Base-by-base conservation (phyloP, 2,329 filamentous ascomycete genomes). In the Curvularia spicifera region DNA sequence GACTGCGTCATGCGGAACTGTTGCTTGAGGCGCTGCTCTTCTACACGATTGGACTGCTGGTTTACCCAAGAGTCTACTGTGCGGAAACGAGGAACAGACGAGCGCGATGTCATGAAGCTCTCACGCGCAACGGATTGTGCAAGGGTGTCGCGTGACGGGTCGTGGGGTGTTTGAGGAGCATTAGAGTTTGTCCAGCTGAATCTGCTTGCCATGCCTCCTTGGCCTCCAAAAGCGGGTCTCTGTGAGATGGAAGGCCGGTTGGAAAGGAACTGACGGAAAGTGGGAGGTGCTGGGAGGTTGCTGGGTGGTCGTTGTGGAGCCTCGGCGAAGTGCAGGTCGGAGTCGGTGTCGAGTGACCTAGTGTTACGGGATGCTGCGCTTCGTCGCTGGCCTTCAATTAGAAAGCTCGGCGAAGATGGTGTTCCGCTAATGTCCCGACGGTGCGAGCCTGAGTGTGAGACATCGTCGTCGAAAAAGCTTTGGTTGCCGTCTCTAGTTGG, bases 111-210 rank as follows among this genome's bases (percentile, higher is more conserved):
- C 65, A 76, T 73, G 53, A 74, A 73, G 56, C 70, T 74, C n/a
- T 76, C 74, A 18, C 73, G 73, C 3, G 63, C 59, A 24, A 69
- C 56, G n/a, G 61, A 60, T 35, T 68, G 63, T 3, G 61, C 64
- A 31, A 65, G 59, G 9, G 70, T 71, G 54, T 76, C 73, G 24
- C 68, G 68, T 2, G 53, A 63, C 5, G 69, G 56, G 20, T 75
- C 74, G n/a, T 71, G 68, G 0, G 76, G 76, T 12, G 76, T 78
- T 56, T 76, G 73, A 28, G 76, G 72, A 22, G 75, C 75, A 35
- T 78, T 70, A 0, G 75, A 76, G 51, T 78, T 78, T 5, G 76
- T 78, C 76, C 76, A 78, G 59, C 74, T 77, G 65, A 78, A 78
- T 31, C 71, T 59, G 51, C 69, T 72, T 43, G 67, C 59, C 53